Evolutionary conservation across 2,329 filamentous ascomycete species (phyloP), one percentile per base, ranked within the genome.

Genomic region (Neonectria coccinea): DNA sequence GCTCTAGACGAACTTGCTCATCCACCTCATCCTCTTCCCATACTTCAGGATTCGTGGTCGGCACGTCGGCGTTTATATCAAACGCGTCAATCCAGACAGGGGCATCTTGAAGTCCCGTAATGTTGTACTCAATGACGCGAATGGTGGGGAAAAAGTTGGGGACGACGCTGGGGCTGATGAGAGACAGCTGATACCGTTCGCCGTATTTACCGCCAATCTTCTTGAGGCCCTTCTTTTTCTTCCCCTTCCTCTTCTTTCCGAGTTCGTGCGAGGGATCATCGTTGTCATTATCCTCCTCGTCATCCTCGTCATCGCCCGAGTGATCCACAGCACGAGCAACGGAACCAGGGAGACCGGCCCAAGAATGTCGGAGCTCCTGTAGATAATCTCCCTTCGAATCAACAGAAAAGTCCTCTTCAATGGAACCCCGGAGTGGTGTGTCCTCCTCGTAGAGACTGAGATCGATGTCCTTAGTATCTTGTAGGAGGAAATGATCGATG

Each of bases 51-150:
- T 61, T 33, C 16, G 65, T 45, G 5, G 65, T 41, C 20, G 67
- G 57, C 9, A 58, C 41, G 16, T 65, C 53, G 16, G 50, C 44
- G 8, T 57, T 59, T 39, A 62, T n/a, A 18, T 74, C 63, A 20
- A 72, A 72, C 1, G 73, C 59, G 54, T 83, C 82, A 1, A 73
- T 67, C 86, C 86, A 88, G 1, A 83, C 78, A 1, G 80, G 74
- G 0, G 77, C 71, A 56, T 88, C 74, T 68, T 93, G 91, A 4
- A 97, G 77, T 0, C 93, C 93, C 0, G 85, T 92, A 59, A 93
- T 93, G 76, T 99, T 98, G 83, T 98, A 99, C 74, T 97, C 93
- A 68, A 95, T 84, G n/a, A 99, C 86, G n/a, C 94, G 88, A 33
- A 97, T 79, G 1, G 92, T 94, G 0, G 95, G 96, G 69, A 94